Evolutionary conservation across 208 protist genomes (phyloP), one percentile per base, ranked within the genome.

Genomic region (Acanthamoeba divionensis): DNA sequence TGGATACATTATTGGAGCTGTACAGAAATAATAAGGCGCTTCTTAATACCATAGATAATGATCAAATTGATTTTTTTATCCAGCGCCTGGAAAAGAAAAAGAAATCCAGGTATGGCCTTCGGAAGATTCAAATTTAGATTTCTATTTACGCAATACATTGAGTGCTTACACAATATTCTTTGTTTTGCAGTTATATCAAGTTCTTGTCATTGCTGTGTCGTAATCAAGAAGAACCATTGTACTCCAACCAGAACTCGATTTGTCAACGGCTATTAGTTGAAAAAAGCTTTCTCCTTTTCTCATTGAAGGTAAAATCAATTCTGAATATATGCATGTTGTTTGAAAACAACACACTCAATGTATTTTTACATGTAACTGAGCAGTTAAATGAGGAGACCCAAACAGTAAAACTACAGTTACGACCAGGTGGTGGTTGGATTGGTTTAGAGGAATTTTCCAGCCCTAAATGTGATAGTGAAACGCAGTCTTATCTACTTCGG

Each of bases 21-120:
- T 71, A 44, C 63, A 71, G 36, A 29, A 24, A 71, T 29, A 71
- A 71, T 24, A 12, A 29, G 15, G 18, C 15, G 12, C 63, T 71
- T 12, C 24, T 71, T 13, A 29, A 71, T 29, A 12, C n/a, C 36
- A 71, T 71, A 15, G 63, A 13, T 13, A 29, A 71, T 12, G 63
- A 71, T 13, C 63, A 71, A 29, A 71, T 71, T 13, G n/a, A 71
- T 29, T 71, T 71, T 71, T 71, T 71, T 24, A 71, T 71, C n/a
- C 18, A 24, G 18, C n/a, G 18, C 18, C 52, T 60, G 18, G n/a
- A 60, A n/a, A 60, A n/a, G 18, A 60, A 60, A n/a, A n/a, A n/a
- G 18, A 18, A 60, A 60, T 18, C 52, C 18, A 60, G 52, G 52
- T 60, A 18, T 60, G 52, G n/a, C n/a, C n/a, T n/a, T n/a, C n/a